These are phyloP conservation scores for Lipomyces yarrowii DNA, from an alignment of 1,139 yeast species.

Conservation along the genomic window DNA sequence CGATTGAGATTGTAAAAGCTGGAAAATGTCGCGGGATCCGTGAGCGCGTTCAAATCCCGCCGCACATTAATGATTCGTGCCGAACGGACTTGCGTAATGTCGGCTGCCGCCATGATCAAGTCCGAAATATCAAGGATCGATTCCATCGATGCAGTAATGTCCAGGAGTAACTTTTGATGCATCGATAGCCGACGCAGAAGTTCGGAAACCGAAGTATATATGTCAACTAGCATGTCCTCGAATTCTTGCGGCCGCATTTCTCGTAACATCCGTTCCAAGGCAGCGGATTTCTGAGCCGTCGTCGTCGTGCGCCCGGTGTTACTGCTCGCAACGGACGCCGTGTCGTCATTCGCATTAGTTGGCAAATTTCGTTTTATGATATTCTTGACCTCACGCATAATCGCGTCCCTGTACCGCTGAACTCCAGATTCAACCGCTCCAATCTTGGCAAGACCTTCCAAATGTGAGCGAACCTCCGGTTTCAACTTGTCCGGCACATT, in stretches of 20 bases:
- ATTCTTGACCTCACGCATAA: constrained; percentile 68
- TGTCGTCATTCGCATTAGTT: constrained; percentile 41
- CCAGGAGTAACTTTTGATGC: constrained; percentile 79
- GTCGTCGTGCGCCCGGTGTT: constrained; percentile 33
- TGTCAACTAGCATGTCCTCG: constrained; percentile 64
- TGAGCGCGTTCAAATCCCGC: constrained; percentile 65
- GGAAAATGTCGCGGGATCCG: constrained; percentile 55
- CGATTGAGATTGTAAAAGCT: constrained; percentile 67
- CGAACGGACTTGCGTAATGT: constrained; percentile 72
- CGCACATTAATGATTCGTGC: constrained; percentile 80
- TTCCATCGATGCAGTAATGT: constrained; percentile 62
- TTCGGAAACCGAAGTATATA: constrained; percentile 67
- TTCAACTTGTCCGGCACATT: constrained; percentile 47
- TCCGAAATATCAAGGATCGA: constrained; percentile 40
- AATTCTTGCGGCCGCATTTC: constrained; percentile 73
- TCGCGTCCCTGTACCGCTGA: constrained; percentile 64
- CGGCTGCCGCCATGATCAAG: constrained; percentile 66
- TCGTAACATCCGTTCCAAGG: constrained; percentile 59
- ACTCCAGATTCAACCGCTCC: constrained; percentile 59
- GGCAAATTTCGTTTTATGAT: constrained; percentile 72
- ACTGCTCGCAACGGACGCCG: constrained; percentile 32
- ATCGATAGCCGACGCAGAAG: constrained; percentile 70
- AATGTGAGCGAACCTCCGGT: constrained; percentile 48
- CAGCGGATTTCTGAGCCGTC: constrained; percentile 39
- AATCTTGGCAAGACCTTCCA: constrained; percentile 48